phyloP scores from a whole-genome alignment of 116 monocot species.

The Trichopus zeylanicus region DNA sequence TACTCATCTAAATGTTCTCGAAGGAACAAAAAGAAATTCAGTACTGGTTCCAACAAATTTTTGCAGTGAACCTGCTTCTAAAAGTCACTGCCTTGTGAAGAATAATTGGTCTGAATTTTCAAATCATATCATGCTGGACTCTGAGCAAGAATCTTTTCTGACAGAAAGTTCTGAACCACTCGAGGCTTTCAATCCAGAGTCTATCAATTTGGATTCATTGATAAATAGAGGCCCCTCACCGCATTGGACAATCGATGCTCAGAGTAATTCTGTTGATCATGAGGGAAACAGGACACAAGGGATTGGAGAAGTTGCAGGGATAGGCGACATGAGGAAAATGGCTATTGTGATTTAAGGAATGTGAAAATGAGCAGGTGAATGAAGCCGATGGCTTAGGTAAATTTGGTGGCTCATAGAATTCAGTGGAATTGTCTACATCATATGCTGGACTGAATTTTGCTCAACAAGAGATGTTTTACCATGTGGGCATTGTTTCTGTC shows the following conservation, averaged over 20 bases:
- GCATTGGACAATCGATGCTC: conserved; percentile 8
- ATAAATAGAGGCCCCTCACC: conserved; percentile 7
- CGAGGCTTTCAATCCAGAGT: too few species aligned
- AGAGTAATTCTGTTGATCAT: background rate
- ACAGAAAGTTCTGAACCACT: too few species aligned
- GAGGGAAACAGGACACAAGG: conserved; percentile 5
- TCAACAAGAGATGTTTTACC: conserved; percentile 70
- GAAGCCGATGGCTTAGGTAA: conserved; percentile 14
- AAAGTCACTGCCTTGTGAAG: conserved; percentile 27
- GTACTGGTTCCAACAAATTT: conserved; percentile 7
- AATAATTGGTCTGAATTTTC: too few species aligned
- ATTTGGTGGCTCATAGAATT: conserved; percentile 7
- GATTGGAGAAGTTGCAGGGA: conserved; percentile 4
- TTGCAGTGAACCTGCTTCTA: conserved; percentile 12
- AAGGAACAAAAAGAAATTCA: conserved; percentile 22
- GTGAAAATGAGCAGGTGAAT: conserved; percentile 15
- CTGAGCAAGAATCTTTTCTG: too few species aligned
- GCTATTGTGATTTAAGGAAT: conserved; percentile 6
- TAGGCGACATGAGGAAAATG: background rate
- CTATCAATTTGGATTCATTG: background rate
- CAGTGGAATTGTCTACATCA: conserved; percentile 68
- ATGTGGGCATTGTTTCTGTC: conserved; percentile 95
- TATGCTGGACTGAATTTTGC: conserved; percentile 82
- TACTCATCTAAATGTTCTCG: conserved; percentile 9
- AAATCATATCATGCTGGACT: too few species aligned